Conservation (phyloP, 192 early-diverging fungal genomes). For the Jimgerdemannia lactiflua region DNA sequence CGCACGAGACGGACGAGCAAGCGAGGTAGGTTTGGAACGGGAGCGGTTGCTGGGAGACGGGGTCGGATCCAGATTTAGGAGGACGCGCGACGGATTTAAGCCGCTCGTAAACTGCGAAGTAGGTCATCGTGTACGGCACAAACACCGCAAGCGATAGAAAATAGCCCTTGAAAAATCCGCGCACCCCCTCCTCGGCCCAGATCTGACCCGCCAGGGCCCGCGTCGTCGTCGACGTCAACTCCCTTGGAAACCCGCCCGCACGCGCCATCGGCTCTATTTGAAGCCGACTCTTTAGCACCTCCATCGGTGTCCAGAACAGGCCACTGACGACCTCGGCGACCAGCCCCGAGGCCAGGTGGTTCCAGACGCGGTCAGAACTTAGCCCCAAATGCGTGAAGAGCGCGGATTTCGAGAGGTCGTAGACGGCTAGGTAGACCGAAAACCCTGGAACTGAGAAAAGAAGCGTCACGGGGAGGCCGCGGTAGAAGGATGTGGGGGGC, state of each 20-base stretch:
- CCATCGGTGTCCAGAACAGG: conserved; percentile 83
- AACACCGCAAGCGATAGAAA: conserved; percentile 71
- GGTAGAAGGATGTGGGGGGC: conserved; percentile 48
- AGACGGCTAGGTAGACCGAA: conserved; percentile 65
- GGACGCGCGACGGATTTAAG: conserved; percentile 30
- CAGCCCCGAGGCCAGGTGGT: conserved; percentile 55
- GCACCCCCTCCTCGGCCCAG: conserved; percentile 50
- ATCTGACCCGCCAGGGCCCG: conserved; percentile 43
- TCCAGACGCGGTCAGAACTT: conserved; percentile 23
- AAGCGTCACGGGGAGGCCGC: conserved; percentile 66
- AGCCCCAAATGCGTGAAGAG: conserved; percentile 24
- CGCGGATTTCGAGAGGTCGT: conserved; percentile 58
- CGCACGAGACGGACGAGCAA: conserved; percentile 56
- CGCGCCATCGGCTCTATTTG: conserved; percentile 41
- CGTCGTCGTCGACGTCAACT: conserved; percentile 14
- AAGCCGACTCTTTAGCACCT: conserved; percentile 73
- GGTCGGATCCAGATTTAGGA: too few species aligned
- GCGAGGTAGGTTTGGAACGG: conserved; percentile 56
- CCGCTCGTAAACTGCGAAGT: conserved; percentile 69
- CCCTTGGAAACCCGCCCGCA: not conserved
- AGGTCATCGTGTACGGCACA: conserved; percentile 69
- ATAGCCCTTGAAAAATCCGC: conserved; percentile 74
- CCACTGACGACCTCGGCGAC: conserved; percentile 66
- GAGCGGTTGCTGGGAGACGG: conserved; percentile 4
- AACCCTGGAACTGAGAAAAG: conserved; percentile 69